Evolutionary conservation across 2,329 filamentous ascomycete species (phyloP), one percentile per base, ranked within the genome.

Genomic region (Scleromitrula shiraiana): DNA sequence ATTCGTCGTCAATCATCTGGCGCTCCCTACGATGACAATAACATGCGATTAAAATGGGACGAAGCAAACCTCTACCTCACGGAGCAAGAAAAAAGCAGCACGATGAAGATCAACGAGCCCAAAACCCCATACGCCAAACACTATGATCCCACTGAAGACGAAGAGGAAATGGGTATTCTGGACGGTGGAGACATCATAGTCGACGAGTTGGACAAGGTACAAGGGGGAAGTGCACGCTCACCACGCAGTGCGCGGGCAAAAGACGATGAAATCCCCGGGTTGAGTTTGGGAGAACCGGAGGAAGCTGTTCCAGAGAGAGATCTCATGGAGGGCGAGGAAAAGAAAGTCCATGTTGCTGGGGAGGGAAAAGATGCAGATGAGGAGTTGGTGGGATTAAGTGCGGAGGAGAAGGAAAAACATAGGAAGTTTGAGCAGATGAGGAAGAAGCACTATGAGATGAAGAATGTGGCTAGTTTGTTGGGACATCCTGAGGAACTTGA

Each of bases 371-470:
- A 30, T 20, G 73, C 76, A 52, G 72, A 75, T n/a, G 72, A 70
- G 64, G 74, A 74, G 56, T 74, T 78, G 67, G 64, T 69, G 19
- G 76, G 76, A 29, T 66, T 82, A 61, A 78, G 71, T 50, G 68
- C 76, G 35, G 88, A 95, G 66, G 90, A 95, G 65, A 74, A 74
- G 53, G 88, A 93, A 71, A 96, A 97, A 74, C 93, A 98, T 68
- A 80, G 77, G 63, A 81, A 85, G 64, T 98, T 98, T 66, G 90
- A 96, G 70, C 76, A 87, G 70, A 76, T 88, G 73, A 80, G 93
- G 62, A 96, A 93, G 81, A 91, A 83, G 72, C 93, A 98, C 68
- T 98, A 98, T 68, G 93, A 98, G 75, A 98, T 98, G 93, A 88
- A 80, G 70, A 85, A 93, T 63, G 89, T 96, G 50, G 95, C 93